Conservation (phyloP, 345 rosid genomes). For the Pistacia atlantica region DNA sequence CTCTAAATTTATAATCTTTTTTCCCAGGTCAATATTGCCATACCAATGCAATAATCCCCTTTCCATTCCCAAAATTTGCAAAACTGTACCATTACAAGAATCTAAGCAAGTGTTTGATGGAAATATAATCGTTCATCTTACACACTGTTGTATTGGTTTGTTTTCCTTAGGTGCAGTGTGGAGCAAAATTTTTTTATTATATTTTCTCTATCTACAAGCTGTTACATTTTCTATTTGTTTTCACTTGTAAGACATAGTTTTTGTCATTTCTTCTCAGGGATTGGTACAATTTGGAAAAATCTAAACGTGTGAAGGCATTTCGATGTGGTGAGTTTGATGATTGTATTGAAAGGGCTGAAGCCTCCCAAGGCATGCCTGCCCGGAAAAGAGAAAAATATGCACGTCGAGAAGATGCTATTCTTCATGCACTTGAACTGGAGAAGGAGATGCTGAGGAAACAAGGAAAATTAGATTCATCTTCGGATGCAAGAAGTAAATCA, state of each 20-base stretch:
- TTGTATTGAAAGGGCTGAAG: constrained; percentile 88
- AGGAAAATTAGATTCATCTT: constrained; percentile 39
- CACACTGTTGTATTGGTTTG: background rate
- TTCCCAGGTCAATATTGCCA: background rate
- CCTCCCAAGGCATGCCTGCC: constrained; percentile 71
- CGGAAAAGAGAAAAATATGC: constrained; percentile 99
- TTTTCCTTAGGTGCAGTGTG: background rate
- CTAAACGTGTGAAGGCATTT: constrained; percentile 96
- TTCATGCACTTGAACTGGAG: constrained; percentile 98
- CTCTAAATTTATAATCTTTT: background rate
- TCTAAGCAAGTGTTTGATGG: background rate
- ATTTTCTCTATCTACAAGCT: background rate
- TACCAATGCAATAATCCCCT: constrained; percentile 5
- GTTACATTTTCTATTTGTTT: background rate
- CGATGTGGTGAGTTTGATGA: constrained; percentile 98
- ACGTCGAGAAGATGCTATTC: constrained; percentile 98
- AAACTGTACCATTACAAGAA: background rate
- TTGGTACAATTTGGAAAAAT: constrained; percentile 98
- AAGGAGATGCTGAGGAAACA: constrained; percentile 62
- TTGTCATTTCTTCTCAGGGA: constrained; percentile 55
- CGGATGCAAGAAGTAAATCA: constrained; percentile 39
- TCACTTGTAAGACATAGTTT: constrained; percentile 2
- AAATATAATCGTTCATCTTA: background rate
- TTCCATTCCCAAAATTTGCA: background rate
- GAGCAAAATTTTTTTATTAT: background rate